Conservation (phyloP, 2,329 filamentous ascomycete genomes). For the Microcera coccophila region DNA sequence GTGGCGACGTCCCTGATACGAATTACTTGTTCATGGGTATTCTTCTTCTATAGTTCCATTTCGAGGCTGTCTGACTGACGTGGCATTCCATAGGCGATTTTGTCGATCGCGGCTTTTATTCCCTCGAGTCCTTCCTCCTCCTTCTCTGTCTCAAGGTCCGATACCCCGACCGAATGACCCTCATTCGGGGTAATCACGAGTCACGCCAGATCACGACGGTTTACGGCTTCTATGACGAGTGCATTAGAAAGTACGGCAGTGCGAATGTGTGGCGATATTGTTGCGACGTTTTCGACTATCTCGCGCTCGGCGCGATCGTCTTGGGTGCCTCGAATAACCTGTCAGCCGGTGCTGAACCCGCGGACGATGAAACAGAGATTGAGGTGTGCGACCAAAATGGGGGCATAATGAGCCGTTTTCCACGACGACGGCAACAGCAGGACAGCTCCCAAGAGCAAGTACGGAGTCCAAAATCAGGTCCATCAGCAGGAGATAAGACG, state of each 20-base stretch:
- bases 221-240: constrained; percentile 98
- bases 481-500: constrained; percentile 36
- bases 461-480: constrained; percentile 24
- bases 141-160: constrained; percentile 94
- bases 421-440: constrained; percentile 42
- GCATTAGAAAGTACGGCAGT: constrained; percentile 89
- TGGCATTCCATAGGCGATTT: constrained; percentile 66
- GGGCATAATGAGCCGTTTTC: constrained; percentile 70
- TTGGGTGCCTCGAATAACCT: constrained; percentile 75
- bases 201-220: constrained; percentile 96
- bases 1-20: constrained; percentile 89
- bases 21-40: constrained; percentile 96
- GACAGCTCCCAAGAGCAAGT: constrained; percentile 24
- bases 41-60: constrained; percentile 1
- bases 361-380: constrained; percentile 77
- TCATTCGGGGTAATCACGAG: constrained; percentile 94
- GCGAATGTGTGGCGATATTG: constrained; percentile 97
- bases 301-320: constrained; percentile 83
- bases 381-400: constrained; percentile 87
- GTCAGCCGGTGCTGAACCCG: constrained; percentile 46
- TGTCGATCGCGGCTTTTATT: constrained; percentile 97
- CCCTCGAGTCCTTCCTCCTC: constrained; percentile 91
- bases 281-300: constrained; percentile 96
- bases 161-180: constrained; percentile 93
- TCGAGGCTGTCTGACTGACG: constrained; percentile 11